Conservation (phyloP, 2,329 filamentous ascomycete species). For the Cyphellophora attinorum region DNA sequence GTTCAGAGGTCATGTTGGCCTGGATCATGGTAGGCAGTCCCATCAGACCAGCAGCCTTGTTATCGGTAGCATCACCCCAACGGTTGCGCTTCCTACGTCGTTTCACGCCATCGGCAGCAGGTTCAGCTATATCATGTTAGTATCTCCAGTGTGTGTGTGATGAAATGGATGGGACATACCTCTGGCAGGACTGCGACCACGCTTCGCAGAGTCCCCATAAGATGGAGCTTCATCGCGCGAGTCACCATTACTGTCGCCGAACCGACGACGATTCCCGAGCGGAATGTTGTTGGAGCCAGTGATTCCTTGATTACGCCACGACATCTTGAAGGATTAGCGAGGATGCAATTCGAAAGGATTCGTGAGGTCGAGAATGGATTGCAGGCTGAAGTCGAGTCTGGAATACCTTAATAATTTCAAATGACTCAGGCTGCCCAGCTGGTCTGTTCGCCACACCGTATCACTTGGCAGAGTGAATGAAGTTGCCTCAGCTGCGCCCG, state of each 20-base stretch:
- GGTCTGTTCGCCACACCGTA: too few relatives aligned
- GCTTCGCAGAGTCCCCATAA: constrained; percentile 55
- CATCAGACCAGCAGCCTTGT: constrained; percentile 97
- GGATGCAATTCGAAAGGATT: too few relatives aligned
- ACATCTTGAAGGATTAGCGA: too few relatives aligned
- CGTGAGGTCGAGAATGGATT: too few relatives aligned
- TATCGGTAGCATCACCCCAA: constrained; percentile 95
- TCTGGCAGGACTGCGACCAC: constrained; percentile 83
- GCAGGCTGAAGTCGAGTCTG: too few relatives aligned
- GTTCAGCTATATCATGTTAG: constrained; percentile 28
- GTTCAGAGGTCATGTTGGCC: constrained; percentile 96
- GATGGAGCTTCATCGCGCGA: constrained; percentile 34
- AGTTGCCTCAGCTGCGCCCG: too few relatives aligned
- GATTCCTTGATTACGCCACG: constrained; percentile 67
- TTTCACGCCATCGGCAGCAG: constrained; percentile 64
- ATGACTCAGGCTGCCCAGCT: too few relatives aligned
- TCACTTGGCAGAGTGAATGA: too few relatives aligned
- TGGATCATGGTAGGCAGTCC: constrained; percentile 92
- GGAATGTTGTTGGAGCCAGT: constrained; percentile 98
- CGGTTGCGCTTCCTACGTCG: constrained; percentile 97
- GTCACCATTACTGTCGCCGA: constrained; percentile 53
- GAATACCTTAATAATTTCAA: too few relatives aligned
- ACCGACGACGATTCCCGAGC: constrained; percentile 72
- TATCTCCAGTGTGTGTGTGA: constrained; percentile 4
- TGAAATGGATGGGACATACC: constrained; percentile 43